Base-by-base conservation (phyloP, 345 rosid genomes). In the Euphorbia lathyris region DNA sequence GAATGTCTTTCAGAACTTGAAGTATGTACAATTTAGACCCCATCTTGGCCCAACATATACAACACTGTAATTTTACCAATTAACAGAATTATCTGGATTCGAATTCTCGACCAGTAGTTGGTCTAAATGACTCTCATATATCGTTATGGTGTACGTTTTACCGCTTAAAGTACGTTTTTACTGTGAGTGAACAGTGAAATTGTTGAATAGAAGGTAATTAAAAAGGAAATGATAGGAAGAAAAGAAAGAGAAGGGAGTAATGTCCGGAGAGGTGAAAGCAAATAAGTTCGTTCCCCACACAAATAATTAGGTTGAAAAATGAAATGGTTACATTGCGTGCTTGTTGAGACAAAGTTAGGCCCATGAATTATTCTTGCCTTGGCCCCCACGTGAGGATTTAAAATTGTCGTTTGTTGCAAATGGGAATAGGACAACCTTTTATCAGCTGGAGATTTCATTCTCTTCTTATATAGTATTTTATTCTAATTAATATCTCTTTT, bases 231-330 rank as follows among this genome's bases (percentile, higher is more conserved):
- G 20, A 22, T 22, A 29, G 36, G 36, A 70, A 26, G 68, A 52
- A 62, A 17, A 65, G 57, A 38, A 67, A 59, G 74, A 73, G 58
- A 68, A 45, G 1, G 53, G 62, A 50, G 38, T 17, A 22, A 22
- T 82, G 85, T 74, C 80, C 58, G 77, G 73, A 23, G 69, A 45
- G n/a, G 58, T 9, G 57, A 55, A 65, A 68, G 75, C 82, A 75
- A 14, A 68, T 68, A 12, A 57, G 80, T 65, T 20, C 67, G 68
- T 67, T 69, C 57, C 78, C 72, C 72, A 69, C 78, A 59, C 58
- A 20, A 51, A 32, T 58, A 25, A 53, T 19, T n/a, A n/a, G n/a
- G 22, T 58, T 17, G 36, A 59, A 38, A 45, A 62, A 56, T 62
- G 57, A 70, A 40, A 25, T 63, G 16, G 38, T 2, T 2, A 34